phyloP scores from a whole-genome alignment of 257 asterid genomes.

The Nicotiana noctiflora region DNA sequence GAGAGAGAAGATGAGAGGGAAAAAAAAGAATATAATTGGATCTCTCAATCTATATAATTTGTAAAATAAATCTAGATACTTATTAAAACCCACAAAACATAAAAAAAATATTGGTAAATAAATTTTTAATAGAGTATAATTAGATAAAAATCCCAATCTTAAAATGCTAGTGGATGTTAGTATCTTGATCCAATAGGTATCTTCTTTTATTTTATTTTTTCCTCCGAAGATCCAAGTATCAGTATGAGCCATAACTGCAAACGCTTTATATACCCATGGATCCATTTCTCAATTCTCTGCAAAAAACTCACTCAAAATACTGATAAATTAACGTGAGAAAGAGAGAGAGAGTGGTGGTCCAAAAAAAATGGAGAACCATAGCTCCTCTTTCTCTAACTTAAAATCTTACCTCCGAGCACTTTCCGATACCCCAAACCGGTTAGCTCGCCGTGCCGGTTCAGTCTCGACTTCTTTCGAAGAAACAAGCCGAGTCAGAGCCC shows the following conservation, averaged over 20 bases:
- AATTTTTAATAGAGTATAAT: too few relatives aligned
- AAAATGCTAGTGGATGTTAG: background rate
- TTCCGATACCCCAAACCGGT: conserved; percentile 67
- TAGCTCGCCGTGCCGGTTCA: conserved; percentile 62
- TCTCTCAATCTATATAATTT: too few relatives aligned
- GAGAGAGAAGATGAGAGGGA: too few relatives aligned
- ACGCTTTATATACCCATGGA: conserved; percentile 2
- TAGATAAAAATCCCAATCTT: too few relatives aligned
- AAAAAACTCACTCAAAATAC: background rate
- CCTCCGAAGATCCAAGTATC: background rate
- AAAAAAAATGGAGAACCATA: conserved; percentile 15
- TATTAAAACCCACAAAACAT: too few relatives aligned
- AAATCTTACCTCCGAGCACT: conserved; percentile 63
- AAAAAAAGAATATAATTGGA: too few relatives aligned
- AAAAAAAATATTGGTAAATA: too few relatives aligned
- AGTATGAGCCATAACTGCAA: background rate
- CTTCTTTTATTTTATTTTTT: too few relatives aligned
- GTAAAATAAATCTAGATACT: too few relatives aligned
- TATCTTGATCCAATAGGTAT: background rate
- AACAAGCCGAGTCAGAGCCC: conserved; percentile 35
- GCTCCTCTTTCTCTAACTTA: conserved; percentile 58
- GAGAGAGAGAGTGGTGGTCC: conserved; percentile 2
- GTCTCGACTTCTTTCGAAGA: conserved; percentile 61
- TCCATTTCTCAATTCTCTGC: background rate
- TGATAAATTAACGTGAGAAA: background rate